A percentile compares a stretch with the other conserved stretches of the same genome.
Evolutionary conservation across 306 rosid genomes (phyloP).

Genomic region (Herpetospermum pedunculosum): DNA sequence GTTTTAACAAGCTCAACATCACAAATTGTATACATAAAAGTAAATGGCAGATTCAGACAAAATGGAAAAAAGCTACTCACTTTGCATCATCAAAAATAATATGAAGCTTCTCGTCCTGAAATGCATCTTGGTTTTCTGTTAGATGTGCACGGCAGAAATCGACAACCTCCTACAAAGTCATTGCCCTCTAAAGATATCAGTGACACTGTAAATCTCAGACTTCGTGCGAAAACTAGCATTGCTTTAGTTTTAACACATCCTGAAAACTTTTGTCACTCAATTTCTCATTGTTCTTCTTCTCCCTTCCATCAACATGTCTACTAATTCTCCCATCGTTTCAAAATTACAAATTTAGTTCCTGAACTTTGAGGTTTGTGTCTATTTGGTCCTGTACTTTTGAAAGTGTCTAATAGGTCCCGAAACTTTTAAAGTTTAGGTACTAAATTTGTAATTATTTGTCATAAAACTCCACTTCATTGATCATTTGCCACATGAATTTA

Average conservation of each 20-base stretch:
- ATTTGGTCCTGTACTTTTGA: no score
- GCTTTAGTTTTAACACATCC: neutral
- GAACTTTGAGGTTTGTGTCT: no score
- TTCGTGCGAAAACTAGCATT: neutral
- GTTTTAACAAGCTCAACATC: neutral
- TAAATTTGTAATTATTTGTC: no score
- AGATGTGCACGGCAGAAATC: constrained; percentile 15
- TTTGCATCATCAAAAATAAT: constrained; percentile 17
- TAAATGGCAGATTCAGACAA: neutral
- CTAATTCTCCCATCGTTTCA: no score
- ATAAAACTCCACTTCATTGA: neutral
- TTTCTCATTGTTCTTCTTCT: neutral
- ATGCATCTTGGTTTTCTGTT: constrained; percentile 17
- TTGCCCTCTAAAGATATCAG: neutral
- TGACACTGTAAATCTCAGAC: neutral
- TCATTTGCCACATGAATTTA: neutral
- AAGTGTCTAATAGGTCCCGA: no score
- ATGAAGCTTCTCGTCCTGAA: constrained; percentile 14
- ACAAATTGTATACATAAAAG: neutral
- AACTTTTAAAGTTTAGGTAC: no score
- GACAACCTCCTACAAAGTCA: constrained; percentile 13
- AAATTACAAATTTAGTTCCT: no score
- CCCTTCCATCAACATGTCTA: neutral
- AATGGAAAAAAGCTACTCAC: constrained; percentile 1
- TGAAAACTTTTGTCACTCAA: neutral